phyloP scores from a whole-genome alignment of 2,329 filamentous ascomycete species.

The Colletotrichum sp. region DNA sequence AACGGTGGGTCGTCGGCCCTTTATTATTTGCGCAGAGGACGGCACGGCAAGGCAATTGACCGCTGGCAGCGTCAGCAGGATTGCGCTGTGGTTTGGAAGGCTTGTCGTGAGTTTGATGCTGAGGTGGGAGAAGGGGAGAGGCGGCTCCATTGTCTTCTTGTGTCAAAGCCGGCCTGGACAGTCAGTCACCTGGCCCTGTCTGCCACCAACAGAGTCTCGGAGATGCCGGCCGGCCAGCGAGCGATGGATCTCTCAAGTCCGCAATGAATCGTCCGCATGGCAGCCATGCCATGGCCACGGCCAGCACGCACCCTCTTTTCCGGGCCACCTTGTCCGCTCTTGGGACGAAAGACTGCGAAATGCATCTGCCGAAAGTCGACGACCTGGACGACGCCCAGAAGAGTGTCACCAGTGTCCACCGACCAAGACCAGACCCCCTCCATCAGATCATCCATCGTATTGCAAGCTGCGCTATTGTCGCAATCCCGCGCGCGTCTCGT shows the following conservation, averaged over 20 bases:
- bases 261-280: not conserved
- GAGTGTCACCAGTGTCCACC: not conserved
- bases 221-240: not conserved
- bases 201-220: not conserved
- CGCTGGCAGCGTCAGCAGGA: not conserved
- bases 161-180: not conserved
- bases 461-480: not conserved
- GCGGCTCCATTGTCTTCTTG: not conserved
- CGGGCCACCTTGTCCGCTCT: not conserved
- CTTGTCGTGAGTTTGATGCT: not conserved
- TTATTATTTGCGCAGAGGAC: not conserved
- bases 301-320: not conserved
- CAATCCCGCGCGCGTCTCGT: not conserved
- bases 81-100: not conserved
- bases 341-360: not conserved
- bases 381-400: not conserved
- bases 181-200: not conserved
- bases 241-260: not conserved
- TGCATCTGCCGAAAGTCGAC: conserved; percentile 19
- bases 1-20: not conserved
- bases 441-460: not conserved
- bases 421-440: not conserved
- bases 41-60: not conserved
- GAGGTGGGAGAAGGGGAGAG: not conserved
- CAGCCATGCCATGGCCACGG: not conserved